Evolutionary conservation across 768 basidiomycete genomes (phyloP).

Genomic region (Naganishia randhawae): DNA sequence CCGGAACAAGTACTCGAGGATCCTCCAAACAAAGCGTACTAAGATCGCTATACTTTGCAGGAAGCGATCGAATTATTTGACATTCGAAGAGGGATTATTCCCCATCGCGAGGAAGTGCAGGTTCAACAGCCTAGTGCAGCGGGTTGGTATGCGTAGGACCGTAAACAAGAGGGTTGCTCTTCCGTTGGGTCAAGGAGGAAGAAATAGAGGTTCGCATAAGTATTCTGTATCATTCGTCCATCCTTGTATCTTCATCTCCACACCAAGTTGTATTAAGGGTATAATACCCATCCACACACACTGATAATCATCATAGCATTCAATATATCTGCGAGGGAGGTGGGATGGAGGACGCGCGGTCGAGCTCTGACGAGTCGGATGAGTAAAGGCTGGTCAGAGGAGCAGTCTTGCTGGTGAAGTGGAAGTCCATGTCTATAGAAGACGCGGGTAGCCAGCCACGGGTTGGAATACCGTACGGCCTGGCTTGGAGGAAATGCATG

Average conservation of each 20-base stretch:
- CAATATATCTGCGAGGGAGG: too few species aligned
- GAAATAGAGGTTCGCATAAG: background rate
- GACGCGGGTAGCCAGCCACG: too few species aligned
- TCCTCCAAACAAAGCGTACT: background rate
- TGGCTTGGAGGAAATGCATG: too few species aligned
- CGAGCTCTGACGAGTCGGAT: too few species aligned
- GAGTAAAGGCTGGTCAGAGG: too few species aligned
- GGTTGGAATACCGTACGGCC: too few species aligned
- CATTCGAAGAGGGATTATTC: conserved; percentile 71
- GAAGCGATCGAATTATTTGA: conserved; percentile 81
- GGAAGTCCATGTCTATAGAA: too few species aligned
- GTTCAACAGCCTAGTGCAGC: conserved; percentile 19
- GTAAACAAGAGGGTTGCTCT: background rate
- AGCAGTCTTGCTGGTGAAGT: too few species aligned
- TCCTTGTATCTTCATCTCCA: background rate
- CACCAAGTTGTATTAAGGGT: conserved; percentile 3
- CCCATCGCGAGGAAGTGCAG: conserved; percentile 56
- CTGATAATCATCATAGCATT: background rate
- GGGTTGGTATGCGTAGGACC: conserved; percentile 34
- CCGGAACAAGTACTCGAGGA: background rate
- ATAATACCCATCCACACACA: background rate
- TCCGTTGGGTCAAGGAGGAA: background rate
- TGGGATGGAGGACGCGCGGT: too few species aligned
- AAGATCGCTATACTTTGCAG: conserved; percentile 52
- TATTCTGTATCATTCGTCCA: background rate